These are phyloP conservation scores for Trematosphaeria pertusa DNA, from an alignment of 2,329 filamentous ascomycete species.

Conservation along the genomic window DNA sequence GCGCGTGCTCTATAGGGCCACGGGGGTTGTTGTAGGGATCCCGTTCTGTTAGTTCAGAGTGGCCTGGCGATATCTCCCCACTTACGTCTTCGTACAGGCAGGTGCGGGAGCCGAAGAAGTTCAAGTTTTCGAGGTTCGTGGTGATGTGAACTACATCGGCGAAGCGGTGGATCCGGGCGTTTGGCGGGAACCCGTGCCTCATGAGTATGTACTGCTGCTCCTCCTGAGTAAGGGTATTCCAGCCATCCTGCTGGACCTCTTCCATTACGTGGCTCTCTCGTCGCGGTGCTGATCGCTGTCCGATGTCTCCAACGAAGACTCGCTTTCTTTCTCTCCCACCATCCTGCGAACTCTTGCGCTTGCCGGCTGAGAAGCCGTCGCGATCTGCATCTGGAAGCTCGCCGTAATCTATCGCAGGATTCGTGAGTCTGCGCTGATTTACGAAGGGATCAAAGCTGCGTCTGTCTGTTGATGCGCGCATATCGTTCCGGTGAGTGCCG, in stretches of 20 bases:
- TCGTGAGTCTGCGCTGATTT: too few relatives aligned
- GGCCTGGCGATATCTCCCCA: slow-evolving; percentile 1
- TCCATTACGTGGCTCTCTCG: background rate
- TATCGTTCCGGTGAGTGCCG: too few relatives aligned
- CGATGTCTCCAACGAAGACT: background rate
- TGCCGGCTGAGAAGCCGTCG: background rate
- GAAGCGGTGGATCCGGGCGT: background rate
- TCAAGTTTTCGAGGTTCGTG: background rate
- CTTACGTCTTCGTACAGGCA: background rate
- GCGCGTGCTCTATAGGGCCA: background rate
- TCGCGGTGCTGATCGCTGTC: background rate
- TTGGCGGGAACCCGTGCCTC: background rate
- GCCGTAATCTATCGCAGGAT: background rate
- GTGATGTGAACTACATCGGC: background rate
- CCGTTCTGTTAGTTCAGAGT: slow-evolving; percentile 1
- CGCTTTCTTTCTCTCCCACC: background rate
- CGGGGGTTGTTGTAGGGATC: slow-evolving; percentile 1
- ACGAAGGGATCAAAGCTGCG: too few relatives aligned
- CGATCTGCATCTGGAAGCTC: background rate
- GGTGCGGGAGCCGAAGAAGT: background rate
- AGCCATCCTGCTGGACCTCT: background rate
- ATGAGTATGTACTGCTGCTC: background rate
- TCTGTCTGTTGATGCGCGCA: too few relatives aligned
- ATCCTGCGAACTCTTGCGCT: background rate
- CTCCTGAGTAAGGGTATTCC: background rate